A percentile compares a stretch with the other conserved stretches of the same genome.
These are phyloP conservation scores for Paraglomus occultum DNA, from an alignment of 192 early-diverging fungal genomes.

Conservation along the genomic window DNA sequence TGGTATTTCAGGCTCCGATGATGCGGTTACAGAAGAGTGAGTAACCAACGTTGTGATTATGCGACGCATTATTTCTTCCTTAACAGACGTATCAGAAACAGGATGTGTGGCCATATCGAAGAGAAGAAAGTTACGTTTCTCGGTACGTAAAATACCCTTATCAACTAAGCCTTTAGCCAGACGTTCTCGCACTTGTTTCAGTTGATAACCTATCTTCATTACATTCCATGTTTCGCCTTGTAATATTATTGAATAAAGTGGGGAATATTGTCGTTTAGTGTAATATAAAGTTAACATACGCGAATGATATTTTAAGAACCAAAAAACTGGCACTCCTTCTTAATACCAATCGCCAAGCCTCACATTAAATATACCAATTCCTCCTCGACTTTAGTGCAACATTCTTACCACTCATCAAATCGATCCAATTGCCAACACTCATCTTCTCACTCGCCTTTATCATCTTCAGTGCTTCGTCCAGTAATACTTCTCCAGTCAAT, in stretches of 20 bases:
- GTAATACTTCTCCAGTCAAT: conserved; percentile 89
- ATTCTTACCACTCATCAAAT: conserved; percentile 88
- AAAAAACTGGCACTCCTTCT: neutral
- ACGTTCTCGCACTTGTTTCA: conserved; percentile 96
- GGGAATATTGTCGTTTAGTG: neutral
- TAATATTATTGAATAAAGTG: conserved; percentile 16
- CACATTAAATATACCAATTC: neutral
- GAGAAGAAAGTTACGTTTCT: conserved; percentile 92
- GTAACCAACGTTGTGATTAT: conserved; percentile 74
- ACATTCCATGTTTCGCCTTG: conserved; percentile 98
- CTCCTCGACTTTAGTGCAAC: neutral
- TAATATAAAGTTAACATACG: neutral
- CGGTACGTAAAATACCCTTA: conserved; percentile 94
- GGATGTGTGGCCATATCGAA: conserved; percentile 99
- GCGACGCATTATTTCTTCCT: conserved; percentile 84
- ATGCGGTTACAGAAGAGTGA: conserved; percentile 52
- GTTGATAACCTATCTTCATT: conserved; percentile 93
- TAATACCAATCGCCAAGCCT: too few relatives aligned
- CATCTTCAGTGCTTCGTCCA: conserved; percentile 91
- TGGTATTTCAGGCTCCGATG: conserved; percentile 53
- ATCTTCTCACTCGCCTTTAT: conserved; percentile 86
- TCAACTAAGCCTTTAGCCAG: conserved; percentile 98
- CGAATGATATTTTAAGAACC: neutral
- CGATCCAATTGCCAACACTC: conserved; percentile 92
- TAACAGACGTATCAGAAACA: conserved; percentile 80